Conservation (phyloP, 2,329 filamentous ascomycete genomes). For the Neurospora sp. region DNA sequence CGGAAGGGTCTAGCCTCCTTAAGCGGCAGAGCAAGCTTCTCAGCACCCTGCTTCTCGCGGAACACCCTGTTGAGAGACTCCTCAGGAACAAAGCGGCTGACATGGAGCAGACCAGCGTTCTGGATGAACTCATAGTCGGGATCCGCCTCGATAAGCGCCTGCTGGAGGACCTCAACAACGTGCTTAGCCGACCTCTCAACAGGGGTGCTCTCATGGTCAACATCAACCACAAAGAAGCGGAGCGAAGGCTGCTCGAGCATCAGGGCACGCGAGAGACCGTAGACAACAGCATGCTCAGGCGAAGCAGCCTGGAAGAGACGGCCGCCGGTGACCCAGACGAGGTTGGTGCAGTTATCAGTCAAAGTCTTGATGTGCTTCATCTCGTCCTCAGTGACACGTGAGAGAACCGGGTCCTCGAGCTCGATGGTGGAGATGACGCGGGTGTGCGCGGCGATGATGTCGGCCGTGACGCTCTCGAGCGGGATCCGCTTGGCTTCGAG, state of each 20-base stretch:
- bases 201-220: constrained; percentile 8
- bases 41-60: neutral
- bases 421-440: constrained; percentile 22
- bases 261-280: constrained; percentile 18
- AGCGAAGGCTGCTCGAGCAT: constrained; percentile 19
- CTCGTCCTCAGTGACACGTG: constrained; percentile 17
- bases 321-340: constrained; percentile 23
- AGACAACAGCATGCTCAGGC: constrained; percentile 19
- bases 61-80: constrained; percentile 15
- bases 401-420: constrained; percentile 20
- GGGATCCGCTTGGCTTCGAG: neutral
- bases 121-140: constrained; percentile 17
- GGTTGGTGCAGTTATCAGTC: constrained; percentile 11
- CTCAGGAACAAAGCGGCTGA: constrained; percentile 18
- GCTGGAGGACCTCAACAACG: constrained; percentile 1
- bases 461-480: neutral
- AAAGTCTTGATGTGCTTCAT: constrained; percentile 19
- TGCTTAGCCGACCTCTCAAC: neutral
- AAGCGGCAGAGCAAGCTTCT: neutral
- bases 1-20: neutral
- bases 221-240: constrained; percentile 17
- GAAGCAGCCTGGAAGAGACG: constrained; percentile 16
- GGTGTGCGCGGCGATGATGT: constrained; percentile 9
- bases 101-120: constrained; percentile 15
- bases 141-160: neutral